Evolutionary conservation across 768 basidiomycete genomes (phyloP).

Genomic region (Kwoniella sp.): DNA sequence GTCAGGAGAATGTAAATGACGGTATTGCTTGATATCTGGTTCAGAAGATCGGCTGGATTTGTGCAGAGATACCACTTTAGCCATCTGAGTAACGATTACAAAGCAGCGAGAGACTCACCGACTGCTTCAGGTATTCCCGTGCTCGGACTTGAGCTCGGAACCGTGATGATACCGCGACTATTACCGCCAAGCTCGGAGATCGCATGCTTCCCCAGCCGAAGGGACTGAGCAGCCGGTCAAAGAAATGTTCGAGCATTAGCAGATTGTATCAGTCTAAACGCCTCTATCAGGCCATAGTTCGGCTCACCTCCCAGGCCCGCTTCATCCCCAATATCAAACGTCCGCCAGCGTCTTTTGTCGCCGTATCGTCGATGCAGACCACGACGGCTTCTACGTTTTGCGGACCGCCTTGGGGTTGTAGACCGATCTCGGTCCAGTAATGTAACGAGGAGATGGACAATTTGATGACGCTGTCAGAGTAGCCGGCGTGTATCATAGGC

Average conservation of each 20-base stretch:
- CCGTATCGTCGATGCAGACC: slow-evolving; percentile 12
- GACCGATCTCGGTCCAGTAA: slow-evolving; percentile 44
- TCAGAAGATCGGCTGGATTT: slow-evolving; percentile 10
- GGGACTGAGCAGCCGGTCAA: background rate
- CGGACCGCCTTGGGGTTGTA: slow-evolving; percentile 43
- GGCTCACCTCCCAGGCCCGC: slow-evolving; percentile 23
- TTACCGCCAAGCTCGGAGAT: slow-evolving; percentile 4
- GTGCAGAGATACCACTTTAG: no score
- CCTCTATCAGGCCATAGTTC: background rate
- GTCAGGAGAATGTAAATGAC: slow-evolving; percentile 35
- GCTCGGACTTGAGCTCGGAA: background rate
- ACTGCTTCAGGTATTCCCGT: slow-evolving; percentile 6
- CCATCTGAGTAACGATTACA: background rate
- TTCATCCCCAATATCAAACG: slow-evolving; percentile 6
- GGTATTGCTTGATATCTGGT: slow-evolving; percentile 1
- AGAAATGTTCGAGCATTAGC: background rate
- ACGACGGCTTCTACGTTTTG: slow-evolving; percentile 32
- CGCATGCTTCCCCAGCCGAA: slow-evolving; percentile 6
- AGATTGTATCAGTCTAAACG: background rate
- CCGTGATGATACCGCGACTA: slow-evolving; percentile 14
- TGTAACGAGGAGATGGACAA: slow-evolving; percentile 31
- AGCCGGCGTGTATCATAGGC: slow-evolving; percentile 37
- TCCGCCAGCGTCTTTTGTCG: background rate
- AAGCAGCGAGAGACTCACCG: slow-evolving; percentile 15
- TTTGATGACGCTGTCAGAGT: slow-evolving; percentile 29